Evolutionary conservation across 805 yeast species (phyloP).

Genomic region (Tetrapisispora pingtungensis): DNA sequence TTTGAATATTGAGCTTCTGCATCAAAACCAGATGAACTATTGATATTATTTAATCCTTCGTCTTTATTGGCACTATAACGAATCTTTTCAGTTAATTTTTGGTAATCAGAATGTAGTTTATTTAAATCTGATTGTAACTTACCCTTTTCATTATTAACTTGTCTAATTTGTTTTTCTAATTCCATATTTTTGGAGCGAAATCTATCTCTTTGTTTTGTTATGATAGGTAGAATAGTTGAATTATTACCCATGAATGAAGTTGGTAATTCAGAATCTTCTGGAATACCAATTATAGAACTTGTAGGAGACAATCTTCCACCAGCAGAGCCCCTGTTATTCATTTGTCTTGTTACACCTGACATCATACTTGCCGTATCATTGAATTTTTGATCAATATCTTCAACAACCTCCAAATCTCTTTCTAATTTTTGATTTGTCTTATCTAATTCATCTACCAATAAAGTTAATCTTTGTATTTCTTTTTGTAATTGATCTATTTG

Average conservation of each 20-base stretch:
- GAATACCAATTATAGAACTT: conserved; percentile 39
- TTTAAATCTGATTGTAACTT: conserved; percentile 58
- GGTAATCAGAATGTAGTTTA: conserved; percentile 60
- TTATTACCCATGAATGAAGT: conserved; percentile 25
- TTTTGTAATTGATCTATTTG: conserved; percentile 34
- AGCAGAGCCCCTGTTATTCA: conserved; percentile 24
- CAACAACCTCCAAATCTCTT: conserved; percentile 54
- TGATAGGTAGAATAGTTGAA: conserved; percentile 59
- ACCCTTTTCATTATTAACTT: conserved; percentile 40
- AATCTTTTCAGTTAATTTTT: conserved; percentile 68
- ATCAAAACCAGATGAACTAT: conserved; percentile 25
- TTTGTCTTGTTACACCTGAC: conserved; percentile 43
- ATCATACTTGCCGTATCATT: conserved; percentile 54
- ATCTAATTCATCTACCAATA: conserved; percentile 35
- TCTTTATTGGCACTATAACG: conserved; percentile 52
- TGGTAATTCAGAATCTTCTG: conserved; percentile 28
- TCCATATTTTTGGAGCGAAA: conserved; percentile 76
- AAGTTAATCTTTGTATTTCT: conserved; percentile 27
- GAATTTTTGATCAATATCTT: conserved; percentile 33
- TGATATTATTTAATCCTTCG: conserved; percentile 3
- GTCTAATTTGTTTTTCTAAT: conserved; percentile 70
- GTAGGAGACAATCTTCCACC: conserved; percentile 40
- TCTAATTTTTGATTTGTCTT: conserved; percentile 56
- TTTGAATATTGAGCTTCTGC: conserved; percentile 52
- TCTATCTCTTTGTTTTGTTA: conserved; percentile 91